Conservation (phyloP, 129 eudicot genomes). For the Oenanthe sinensis region DNA sequence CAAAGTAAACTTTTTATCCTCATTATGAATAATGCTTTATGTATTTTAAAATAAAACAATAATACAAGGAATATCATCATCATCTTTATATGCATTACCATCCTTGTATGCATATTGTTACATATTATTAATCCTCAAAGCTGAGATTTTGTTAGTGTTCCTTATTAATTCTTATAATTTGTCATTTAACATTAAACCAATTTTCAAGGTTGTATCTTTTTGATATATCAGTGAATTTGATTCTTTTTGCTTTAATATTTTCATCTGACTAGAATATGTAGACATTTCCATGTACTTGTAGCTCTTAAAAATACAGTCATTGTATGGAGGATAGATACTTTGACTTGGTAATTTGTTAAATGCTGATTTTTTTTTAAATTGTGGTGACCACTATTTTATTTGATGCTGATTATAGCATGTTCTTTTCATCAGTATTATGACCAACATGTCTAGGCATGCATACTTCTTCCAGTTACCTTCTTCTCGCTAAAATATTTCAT, state of each 20-base stretch:
- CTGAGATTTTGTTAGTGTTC: background rate
- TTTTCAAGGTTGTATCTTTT: background rate
- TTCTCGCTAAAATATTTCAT: background rate
- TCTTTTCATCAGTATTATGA: background rate
- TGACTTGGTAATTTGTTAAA: background rate
- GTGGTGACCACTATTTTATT: background rate
- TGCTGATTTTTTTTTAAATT: background rate
- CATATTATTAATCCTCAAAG: slow-evolving; percentile 4
- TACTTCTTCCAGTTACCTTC: background rate
- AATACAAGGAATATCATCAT: background rate
- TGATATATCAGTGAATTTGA: background rate
- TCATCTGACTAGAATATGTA: too few relatives aligned
- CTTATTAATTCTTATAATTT: background rate
- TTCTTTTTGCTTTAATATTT: background rate
- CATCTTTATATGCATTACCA: background rate
- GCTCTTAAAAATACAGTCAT: background rate
- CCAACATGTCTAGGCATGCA: background rate
- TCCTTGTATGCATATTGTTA: slow-evolving; percentile 10
- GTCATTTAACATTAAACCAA: background rate
- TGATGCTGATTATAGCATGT: background rate
- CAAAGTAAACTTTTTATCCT: slow-evolving; percentile 46
- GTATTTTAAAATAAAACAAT: background rate
- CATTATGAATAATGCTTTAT: slow-evolving; percentile 1
- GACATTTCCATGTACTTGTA: background rate
- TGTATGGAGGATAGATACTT: background rate